Percentiles rank a stretch among this genome's conserved stretches.
Conservation (phyloP, 495 filamentous ascomycete genomes). For the Hypomontagnella submonticulosa region DNA sequence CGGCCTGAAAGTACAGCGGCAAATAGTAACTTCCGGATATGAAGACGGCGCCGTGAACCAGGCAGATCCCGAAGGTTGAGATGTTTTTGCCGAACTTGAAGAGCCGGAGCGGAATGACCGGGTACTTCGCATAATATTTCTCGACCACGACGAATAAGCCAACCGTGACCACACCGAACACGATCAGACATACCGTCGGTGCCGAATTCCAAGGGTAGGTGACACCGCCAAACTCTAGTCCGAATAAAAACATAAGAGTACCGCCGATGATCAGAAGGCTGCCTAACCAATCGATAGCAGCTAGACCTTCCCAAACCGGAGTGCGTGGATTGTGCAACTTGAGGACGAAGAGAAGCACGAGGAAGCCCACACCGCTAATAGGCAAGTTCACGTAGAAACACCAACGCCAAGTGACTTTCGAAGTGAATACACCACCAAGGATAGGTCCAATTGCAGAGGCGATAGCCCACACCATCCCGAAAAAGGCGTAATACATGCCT, state of each 20-base stretch:
- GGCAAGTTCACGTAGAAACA: constrained; percentile 63
- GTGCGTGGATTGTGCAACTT: constrained; percentile 79
- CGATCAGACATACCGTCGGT: constrained; percentile 77
- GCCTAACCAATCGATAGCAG: constrained; percentile 78
- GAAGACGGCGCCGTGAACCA: constrained; percentile 75
- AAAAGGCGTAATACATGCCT: constrained; percentile 64
- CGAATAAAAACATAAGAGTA: constrained; percentile 81
- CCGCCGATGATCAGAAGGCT: constrained; percentile 73
- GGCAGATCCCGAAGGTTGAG: constrained; percentile 65
- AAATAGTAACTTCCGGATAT: constrained; percentile 77
- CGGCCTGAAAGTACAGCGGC: constrained; percentile 79
- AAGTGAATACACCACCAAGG: constrained; percentile 78
- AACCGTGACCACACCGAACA: constrained; percentile 72
- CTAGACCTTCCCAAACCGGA: constrained; percentile 70
- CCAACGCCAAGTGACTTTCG: constrained; percentile 51
- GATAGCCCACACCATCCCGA: constrained; percentile 77
- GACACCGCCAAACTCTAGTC: constrained; percentile 79
- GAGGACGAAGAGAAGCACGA: constrained; percentile 74
- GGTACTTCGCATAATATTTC: constrained; percentile 74
- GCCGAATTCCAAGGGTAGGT: constrained; percentile 77
- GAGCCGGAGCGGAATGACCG: constrained; percentile 77
- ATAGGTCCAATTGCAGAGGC: constrained; percentile 79
- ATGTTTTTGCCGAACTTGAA: constrained; percentile 72
- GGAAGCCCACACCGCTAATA: constrained; percentile 71
- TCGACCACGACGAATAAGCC: constrained; percentile 72